A percentile compares a stretch with the other conserved stretches of the same genome.
Evolutionary conservation across 2,329 filamentous ascomycete genomes (phyloP).

Genomic region (Aspergillus japonicus): DNA sequence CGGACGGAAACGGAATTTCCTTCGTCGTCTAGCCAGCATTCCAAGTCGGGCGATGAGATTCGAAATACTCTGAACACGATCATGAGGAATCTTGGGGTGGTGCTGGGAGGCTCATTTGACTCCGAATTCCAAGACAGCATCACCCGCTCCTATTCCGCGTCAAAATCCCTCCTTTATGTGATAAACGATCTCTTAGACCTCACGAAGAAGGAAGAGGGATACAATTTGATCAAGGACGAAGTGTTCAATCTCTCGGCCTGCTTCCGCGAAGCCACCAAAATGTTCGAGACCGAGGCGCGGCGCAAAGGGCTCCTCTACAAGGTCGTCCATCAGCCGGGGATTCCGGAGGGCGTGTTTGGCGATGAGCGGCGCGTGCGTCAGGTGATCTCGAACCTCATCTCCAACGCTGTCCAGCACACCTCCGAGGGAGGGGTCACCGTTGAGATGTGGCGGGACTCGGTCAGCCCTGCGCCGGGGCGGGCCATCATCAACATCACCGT

Average conservation of each 20-base stretch:
- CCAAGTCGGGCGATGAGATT: slow-evolving; percentile 85
- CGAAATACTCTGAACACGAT: slow-evolving; percentile 89
- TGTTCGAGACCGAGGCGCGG: slow-evolving; percentile 70
- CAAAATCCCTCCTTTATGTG: slow-evolving; percentile 87
- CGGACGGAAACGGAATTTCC: slow-evolving; percentile 78
- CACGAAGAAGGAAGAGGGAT: slow-evolving; percentile 82
- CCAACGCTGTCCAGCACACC: slow-evolving; percentile 83
- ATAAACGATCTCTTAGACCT: slow-evolving; percentile 90
- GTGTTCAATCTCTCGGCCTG: slow-evolving; percentile 71
- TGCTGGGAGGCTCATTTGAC: slow-evolving; percentile 75
- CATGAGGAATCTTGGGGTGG: slow-evolving; percentile 92
- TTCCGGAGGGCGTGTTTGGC: slow-evolving; percentile 71
- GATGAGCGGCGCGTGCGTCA: slow-evolving; percentile 77
- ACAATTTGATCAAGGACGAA: slow-evolving; percentile 75
- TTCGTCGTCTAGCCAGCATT: slow-evolving; percentile 51
- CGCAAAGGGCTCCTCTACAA: slow-evolving; percentile 73
- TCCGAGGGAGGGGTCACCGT: slow-evolving; percentile 65
- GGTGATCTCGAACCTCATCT: slow-evolving; percentile 75
- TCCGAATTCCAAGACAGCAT: slow-evolving; percentile 84
- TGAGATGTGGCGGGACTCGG: slow-evolving; percentile 59
- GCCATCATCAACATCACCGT: slow-evolving; percentile 72
- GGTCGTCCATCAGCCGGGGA: slow-evolving; percentile 63
- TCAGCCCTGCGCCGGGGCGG: slow-evolving; percentile 50
- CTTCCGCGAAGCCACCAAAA: slow-evolving; percentile 71
- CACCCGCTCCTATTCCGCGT: slow-evolving; percentile 80